These are phyloP conservation scores for Botrytis byssoidea DNA, from an alignment of 2,329 filamentous ascomycete species.

Conservation along the genomic window DNA sequence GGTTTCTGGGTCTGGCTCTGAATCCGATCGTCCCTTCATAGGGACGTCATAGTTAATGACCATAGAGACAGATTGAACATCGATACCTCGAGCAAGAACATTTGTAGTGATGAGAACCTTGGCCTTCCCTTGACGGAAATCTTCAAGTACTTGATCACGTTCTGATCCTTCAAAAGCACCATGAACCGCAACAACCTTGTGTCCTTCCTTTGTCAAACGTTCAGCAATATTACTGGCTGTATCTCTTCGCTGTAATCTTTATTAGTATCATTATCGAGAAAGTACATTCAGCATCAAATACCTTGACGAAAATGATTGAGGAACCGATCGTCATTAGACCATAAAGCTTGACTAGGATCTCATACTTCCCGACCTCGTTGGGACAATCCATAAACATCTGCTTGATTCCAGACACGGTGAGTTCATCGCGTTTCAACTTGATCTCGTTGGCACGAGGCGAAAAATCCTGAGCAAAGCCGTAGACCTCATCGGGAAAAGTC, in stretches of 20 bases:
- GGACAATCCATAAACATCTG: conserved; percentile 97
- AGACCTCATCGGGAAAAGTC: conserved; percentile 88
- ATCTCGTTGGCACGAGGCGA: conserved; percentile 84
- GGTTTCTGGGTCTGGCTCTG: conserved; percentile 86
- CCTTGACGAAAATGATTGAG: conserved; percentile 96
- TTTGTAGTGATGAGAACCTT: conserved; percentile 99
- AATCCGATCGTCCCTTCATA: conserved; percentile 72
- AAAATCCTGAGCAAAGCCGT: conserved; percentile 79
- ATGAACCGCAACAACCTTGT: conserved; percentile 87
- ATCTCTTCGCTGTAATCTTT: conserved; percentile 65
- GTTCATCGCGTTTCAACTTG: conserved; percentile 82
- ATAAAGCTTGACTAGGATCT: conserved; percentile 86
- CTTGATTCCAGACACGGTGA: conserved; percentile 95
- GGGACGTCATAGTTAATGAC: conserved; percentile 96
- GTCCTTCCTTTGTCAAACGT: conserved; percentile 83
- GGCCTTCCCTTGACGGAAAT: conserved; percentile 80
- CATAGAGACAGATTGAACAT: conserved; percentile 91
- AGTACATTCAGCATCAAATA: conserved; percentile 43
- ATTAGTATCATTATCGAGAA: neutral
- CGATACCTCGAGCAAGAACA: conserved; percentile 92
- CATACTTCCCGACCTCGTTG: conserved; percentile 78
- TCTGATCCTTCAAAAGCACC: conserved; percentile 81
- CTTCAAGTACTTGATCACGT: conserved; percentile 79
- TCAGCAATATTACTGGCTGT: conserved; percentile 83
- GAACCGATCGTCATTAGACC: conserved; percentile 95